phyloP scores from a whole-genome alignment of 495 filamentous ascomycete genomes.

The Glarea lozoyensis region DNA sequence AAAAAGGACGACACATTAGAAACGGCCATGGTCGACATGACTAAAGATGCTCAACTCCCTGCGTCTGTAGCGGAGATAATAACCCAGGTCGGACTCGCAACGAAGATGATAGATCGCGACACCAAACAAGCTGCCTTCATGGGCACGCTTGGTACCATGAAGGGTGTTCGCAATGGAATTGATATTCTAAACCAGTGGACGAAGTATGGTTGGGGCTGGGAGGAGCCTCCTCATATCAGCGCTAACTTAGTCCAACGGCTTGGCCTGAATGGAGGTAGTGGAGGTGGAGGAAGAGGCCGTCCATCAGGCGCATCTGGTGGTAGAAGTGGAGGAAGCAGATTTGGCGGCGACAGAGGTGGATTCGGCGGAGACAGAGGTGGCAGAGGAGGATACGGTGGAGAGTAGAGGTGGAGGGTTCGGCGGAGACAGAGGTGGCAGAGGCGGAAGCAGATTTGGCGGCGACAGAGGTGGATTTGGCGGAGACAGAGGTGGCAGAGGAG shows the following conservation, averaged over 20 bases:
- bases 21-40: conserved; percentile 46
- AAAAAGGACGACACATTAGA: conserved; percentile 44
- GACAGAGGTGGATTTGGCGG: conserved; percentile 5
- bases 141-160: conserved; percentile 19
- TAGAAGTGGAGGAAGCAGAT: conserved; percentile 10
- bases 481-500: conserved; percentile 8
- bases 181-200: conserved; percentile 53
- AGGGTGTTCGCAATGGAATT: conserved; percentile 30
- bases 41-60: conserved; percentile 26
- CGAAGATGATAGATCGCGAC: conserved; percentile 22
- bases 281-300: conserved; percentile 30
- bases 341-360: conserved; percentile 1
- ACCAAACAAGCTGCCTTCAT: conserved; percentile 45
- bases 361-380: background rate
- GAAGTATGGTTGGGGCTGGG: conserved; percentile 51
- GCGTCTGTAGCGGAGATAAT: conserved; percentile 28
- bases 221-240: conserved; percentile 43
- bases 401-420: background rate
- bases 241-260: conserved; percentile 35
- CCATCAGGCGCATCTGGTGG: conserved; percentile 4
- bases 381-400: background rate
- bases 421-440: background rate
- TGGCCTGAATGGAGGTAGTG: conserved; percentile 34
- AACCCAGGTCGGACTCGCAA: conserved; percentile 28
- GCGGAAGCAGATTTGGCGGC: conserved; percentile 2